Percentiles rank a stretch among this genome's conserved stretches.
phyloP scores from a whole-genome alignment of 2,329 filamentous ascomycete genomes.

The Alternaria ventricosa region DNA sequence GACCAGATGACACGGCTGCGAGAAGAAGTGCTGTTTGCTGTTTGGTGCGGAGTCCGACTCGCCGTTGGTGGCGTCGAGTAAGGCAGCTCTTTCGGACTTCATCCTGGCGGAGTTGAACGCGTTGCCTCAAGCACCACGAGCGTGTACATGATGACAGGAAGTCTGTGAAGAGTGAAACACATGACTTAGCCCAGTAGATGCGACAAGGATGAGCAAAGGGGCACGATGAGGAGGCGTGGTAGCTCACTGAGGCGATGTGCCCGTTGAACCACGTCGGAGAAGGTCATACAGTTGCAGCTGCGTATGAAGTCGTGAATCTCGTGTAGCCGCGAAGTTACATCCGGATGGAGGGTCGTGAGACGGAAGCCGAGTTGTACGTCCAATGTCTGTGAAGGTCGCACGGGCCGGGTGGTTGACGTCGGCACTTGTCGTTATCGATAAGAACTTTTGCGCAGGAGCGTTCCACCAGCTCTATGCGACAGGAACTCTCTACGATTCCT shows the following conservation, averaged over 20 bases:
- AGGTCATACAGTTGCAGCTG: background rate
- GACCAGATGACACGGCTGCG: background rate
- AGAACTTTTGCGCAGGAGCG: slow-evolving; percentile 5
- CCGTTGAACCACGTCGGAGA: background rate
- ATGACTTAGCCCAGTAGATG: background rate
- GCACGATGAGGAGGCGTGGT: background rate
- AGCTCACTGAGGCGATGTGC: background rate
- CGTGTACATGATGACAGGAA: background rate
- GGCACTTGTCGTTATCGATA: slow-evolving; percentile 17
- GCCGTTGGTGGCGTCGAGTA: background rate
- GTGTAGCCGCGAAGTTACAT: background rate
- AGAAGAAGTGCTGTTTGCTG: background rate
- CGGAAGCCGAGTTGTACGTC: background rate
- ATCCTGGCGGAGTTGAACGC: background rate
- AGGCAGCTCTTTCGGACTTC: background rate
- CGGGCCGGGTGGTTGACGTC: background rate
- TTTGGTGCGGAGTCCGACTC: background rate
- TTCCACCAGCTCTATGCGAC: background rate
- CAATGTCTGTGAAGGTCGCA: background rate
- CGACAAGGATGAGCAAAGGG: background rate
- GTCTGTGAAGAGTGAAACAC: background rate
- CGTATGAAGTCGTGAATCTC: background rate
- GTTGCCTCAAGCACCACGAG: background rate
- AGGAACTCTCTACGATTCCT: background rate
- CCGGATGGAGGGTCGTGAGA: background rate